Conservation (phyloP, 805 yeast species). For the Candida vartiovaarae region DNA sequence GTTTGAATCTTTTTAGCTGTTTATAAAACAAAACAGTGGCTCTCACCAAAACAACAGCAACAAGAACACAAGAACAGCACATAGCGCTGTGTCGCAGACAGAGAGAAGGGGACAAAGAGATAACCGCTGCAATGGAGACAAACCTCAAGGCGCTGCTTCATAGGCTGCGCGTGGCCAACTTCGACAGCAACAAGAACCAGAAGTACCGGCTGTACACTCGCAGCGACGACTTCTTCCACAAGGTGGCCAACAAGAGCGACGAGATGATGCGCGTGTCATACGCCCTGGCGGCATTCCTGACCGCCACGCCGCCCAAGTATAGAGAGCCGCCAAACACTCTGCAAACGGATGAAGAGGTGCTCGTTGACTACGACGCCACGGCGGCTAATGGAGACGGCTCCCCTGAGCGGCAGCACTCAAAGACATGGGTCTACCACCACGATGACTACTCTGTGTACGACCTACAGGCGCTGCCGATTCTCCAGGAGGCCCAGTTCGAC, state of each 20-base stretch:
- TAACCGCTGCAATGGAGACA: conserved; percentile 7
- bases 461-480: conserved; percentile 9
- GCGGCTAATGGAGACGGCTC: neutral
- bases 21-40: too few relatives aligned
- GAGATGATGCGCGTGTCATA: conserved; percentile 12
- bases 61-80: too few relatives aligned
- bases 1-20: too few relatives aligned
- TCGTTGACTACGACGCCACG: neutral
- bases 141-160: conserved; percentile 1
- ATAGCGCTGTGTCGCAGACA: too few relatives aligned
- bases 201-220: conserved; percentile 12
- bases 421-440: conserved; percentile 1
- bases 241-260: conserved; percentile 11
- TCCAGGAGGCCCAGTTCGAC: conserved; percentile 14
- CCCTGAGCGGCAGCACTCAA: too few relatives aligned
- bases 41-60: too few relatives aligned
- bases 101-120: too few relatives aligned
- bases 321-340: neutral
- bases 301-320: conserved; percentile 10
- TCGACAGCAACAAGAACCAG: conserved; percentile 4
- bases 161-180: conserved; percentile 5
- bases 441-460: conserved; percentile 6
- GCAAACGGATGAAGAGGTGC: neutral
- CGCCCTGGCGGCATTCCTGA: conserved; percentile 10
- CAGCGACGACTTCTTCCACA: conserved; percentile 6